These are phyloP conservation scores for Apocynum venetum DNA, from an alignment of 257 asterid genomes.

Conservation along the genomic window DNA sequence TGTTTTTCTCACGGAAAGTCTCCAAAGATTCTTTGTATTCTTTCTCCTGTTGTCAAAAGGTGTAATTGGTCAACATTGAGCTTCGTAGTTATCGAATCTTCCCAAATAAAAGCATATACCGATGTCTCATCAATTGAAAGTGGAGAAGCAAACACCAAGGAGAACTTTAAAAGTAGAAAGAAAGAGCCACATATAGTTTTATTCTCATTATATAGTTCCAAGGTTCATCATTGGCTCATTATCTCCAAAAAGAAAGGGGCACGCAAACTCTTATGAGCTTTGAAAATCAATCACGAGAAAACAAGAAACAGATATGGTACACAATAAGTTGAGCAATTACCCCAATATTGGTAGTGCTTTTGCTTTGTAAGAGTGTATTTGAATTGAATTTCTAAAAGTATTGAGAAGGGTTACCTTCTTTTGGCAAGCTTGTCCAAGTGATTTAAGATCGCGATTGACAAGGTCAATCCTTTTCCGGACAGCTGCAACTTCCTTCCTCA, in stretches of 20 bases:
- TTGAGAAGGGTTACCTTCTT: constrained; percentile 49
- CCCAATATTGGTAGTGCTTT: too few species aligned
- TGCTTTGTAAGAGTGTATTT: too few species aligned
- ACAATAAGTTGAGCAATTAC: too few species aligned
- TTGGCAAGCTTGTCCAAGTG: constrained; percentile 74
- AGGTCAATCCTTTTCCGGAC: constrained; percentile 68
- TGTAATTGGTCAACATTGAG: not conserved
- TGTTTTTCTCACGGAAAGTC: constrained; percentile 67
- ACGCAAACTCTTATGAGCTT: too few species aligned
- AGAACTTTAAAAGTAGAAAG: too few species aligned
- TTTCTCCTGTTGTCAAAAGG: constrained; percentile 52
- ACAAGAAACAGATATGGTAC: too few species aligned
- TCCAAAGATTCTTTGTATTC: constrained; percentile 82
- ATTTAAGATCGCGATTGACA: constrained; percentile 67
- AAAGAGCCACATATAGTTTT: too few species aligned
- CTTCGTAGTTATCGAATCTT: not conserved
- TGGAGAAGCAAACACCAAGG: too few species aligned
- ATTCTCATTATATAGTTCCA: not conserved
- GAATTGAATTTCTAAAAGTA: too few species aligned
- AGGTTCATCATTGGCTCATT: not conserved
- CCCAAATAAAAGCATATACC: not conserved
- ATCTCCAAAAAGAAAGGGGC: not conserved
- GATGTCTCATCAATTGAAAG: not conserved
- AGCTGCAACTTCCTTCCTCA: constrained; percentile 72
- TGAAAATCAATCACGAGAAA: not conserved